A percentile compares a stretch with the other conserved stretches of the same genome.
Conservation (phyloP, 2,329 filamentous ascomycete genomes). For the Aspergillus jensenii region DNA sequence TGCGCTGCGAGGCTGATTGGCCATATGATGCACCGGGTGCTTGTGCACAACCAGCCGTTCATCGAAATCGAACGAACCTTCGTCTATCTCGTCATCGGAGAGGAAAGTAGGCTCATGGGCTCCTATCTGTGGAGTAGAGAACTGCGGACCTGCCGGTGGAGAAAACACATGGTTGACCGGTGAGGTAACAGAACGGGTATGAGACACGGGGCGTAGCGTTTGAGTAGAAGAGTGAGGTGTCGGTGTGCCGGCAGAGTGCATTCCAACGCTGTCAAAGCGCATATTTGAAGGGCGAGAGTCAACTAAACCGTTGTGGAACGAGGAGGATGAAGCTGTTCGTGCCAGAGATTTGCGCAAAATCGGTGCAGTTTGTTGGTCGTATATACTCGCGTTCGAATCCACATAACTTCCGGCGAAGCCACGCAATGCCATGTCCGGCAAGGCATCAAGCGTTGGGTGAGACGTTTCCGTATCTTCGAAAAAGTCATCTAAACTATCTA, state of each 20-base stretch:
- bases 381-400: conserved; percentile 76
- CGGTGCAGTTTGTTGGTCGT: conserved; percentile 89
- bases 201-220: conserved; percentile 64
- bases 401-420: conserved; percentile 62
- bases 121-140: conserved; percentile 48
- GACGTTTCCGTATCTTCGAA: conserved; percentile 68
- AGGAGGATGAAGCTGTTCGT: conserved; percentile 68
- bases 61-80: conserved; percentile 77
- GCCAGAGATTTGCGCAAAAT: conserved; percentile 80
- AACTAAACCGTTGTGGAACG: conserved; percentile 85
- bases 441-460: conserved; percentile 53
- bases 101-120: conserved; percentile 60
- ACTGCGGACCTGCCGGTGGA: conserved; percentile 50
- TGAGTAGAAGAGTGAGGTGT: conserved; percentile 32
- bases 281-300: conserved; percentile 65
- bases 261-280: conserved; percentile 51
- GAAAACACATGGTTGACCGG: conserved; percentile 58
- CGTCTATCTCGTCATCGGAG: conserved; percentile 76
- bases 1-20: conserved; percentile 32
- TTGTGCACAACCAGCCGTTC: conserved; percentile 54
- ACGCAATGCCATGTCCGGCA: conserved; percentile 37
- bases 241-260: conserved; percentile 47
- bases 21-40: conserved; percentile 21
- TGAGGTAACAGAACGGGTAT: conserved; percentile 81
- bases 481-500: conserved; percentile 79